These are phyloP conservation scores for Schizophyllum amplum DNA, from an alignment of 1,284 basidiomycete species.

Conservation along the genomic window DNA sequence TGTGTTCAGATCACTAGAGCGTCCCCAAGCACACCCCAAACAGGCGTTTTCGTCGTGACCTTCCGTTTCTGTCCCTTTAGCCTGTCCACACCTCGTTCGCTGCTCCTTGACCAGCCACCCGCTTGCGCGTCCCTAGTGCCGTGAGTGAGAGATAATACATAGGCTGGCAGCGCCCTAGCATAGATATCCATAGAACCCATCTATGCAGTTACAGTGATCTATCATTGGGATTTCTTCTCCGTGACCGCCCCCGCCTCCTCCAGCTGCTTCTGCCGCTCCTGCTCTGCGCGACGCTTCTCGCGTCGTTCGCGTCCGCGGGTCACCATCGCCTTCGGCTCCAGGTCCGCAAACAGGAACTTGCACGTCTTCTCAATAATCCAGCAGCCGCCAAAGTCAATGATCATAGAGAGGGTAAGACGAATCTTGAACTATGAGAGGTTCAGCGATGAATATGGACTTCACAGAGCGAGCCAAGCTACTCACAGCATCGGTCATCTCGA, in stretches of 20 bases:
- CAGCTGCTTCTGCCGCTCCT: constrained; percentile 15
- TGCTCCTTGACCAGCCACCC: no score
- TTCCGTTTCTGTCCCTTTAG: no score
- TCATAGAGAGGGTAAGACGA: constrained; percentile 73
- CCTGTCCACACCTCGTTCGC: no score
- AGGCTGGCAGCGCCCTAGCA: no score
- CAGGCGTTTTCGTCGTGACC: no score
- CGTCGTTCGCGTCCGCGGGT: constrained; percentile 76
- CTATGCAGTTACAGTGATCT: no score
- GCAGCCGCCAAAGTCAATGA: constrained; percentile 84
- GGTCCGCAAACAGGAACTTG: constrained; percentile 84
- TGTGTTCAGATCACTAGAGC: no score
- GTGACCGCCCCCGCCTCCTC: background rate
- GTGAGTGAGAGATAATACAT: no score
- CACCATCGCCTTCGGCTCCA: constrained; percentile 81
- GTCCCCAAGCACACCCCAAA: no score
- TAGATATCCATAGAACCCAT: no score
- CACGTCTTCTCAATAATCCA: constrained; percentile 78
- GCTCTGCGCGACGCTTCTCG: constrained; percentile 29
- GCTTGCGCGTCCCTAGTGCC: no score
- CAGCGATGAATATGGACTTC: background rate
- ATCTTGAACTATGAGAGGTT: constrained; percentile 61
- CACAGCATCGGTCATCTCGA: constrained; percentile 78
- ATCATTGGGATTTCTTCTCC: no score
- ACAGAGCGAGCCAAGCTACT: constrained; percentile 20